Evolutionary conservation across 228 moss, liverwort and hornwort genomes (phyloP).

Genomic region (Sphagnum magellanicum): DNA sequence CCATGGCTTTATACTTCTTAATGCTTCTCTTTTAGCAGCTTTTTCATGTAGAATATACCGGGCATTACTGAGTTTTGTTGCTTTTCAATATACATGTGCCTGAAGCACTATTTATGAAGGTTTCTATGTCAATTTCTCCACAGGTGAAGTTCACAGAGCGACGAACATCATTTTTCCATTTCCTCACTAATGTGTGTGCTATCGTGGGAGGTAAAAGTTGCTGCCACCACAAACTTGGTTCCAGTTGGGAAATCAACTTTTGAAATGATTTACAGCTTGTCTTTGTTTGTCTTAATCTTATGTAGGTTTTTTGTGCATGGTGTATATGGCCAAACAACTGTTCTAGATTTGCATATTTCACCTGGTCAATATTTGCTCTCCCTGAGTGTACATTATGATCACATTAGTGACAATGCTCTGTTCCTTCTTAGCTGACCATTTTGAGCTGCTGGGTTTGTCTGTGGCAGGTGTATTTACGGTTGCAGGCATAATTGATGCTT

Average conservation of each 20-base stretch:
- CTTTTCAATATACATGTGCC: background rate
- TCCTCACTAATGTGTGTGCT: conserved; percentile 90
- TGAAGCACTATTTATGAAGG: too few relatives aligned
- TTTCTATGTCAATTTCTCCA: background rate
- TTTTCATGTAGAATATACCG: background rate
- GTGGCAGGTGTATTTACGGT: conserved; percentile 84
- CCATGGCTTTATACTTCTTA: background rate
- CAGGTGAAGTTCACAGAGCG: conserved; percentile 83
- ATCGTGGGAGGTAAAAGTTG: conserved; percentile 84
- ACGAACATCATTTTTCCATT: conserved; percentile 81
- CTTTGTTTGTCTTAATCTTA: background rate
- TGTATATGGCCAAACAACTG: too few relatives aligned
- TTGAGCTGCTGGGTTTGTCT: background rate
- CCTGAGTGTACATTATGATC: too few relatives aligned
- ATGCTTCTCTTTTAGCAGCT: background rate
- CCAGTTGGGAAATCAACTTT: background rate
- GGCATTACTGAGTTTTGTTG: background rate
- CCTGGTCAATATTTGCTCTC: too few relatives aligned
- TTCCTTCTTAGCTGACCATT: background rate
- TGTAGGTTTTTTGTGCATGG: background rate
- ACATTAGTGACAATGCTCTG: background rate
- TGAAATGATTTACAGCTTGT: background rate
- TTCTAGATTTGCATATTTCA: too few relatives aligned
- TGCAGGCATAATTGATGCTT: conserved; percentile 83
- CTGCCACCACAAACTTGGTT: background rate